Conservation (phyloP, 1,284 basidiomycete species). For the Apiotrichum siamense region DNA sequence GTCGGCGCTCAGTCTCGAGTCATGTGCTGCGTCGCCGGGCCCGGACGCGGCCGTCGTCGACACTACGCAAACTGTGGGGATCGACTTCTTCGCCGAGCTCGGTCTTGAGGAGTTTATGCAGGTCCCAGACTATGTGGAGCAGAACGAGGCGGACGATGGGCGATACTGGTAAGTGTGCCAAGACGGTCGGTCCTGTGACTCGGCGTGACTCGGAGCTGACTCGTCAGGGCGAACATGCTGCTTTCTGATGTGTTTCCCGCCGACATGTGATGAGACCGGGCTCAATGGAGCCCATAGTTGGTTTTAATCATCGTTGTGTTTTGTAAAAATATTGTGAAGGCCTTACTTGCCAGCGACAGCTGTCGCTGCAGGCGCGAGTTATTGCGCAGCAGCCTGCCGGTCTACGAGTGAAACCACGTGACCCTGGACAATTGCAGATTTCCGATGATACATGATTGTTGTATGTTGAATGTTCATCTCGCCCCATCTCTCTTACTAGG, state of each 20-base stretch:
- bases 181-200: not conserved
- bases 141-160: slow-evolving; percentile 22
- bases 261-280: not conserved
- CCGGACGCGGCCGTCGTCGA: not conserved
- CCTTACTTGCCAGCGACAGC: too few relatives aligned
- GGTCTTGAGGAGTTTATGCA: slow-evolving; percentile 27
- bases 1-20: slow-evolving; percentile 11
- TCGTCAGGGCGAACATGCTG: slow-evolving; percentile 3
- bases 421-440: too few relatives aligned
- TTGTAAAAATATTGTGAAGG: too few relatives aligned
- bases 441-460: too few relatives aligned
- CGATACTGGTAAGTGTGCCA: slow-evolving; percentile 24
- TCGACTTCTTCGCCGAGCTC: slow-evolving; percentile 17
- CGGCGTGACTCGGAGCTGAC: not conserved
- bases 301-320: too few relatives aligned
- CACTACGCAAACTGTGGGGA: not conserved
- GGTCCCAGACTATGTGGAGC: slow-evolving; percentile 23
- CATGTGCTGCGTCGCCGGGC: slow-evolving; percentile 1
- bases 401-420: too few relatives aligned
- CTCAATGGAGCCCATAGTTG: too few relatives aligned
- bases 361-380: too few relatives aligned
- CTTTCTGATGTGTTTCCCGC: slow-evolving; percentile 1
- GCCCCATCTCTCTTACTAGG: too few relatives aligned
- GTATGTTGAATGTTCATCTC: too few relatives aligned
- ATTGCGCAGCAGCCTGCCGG: too few relatives aligned